phyloP scores from a whole-genome alignment of 352 stramenopile genomes.

The Globisporangium barbulae region DNA sequence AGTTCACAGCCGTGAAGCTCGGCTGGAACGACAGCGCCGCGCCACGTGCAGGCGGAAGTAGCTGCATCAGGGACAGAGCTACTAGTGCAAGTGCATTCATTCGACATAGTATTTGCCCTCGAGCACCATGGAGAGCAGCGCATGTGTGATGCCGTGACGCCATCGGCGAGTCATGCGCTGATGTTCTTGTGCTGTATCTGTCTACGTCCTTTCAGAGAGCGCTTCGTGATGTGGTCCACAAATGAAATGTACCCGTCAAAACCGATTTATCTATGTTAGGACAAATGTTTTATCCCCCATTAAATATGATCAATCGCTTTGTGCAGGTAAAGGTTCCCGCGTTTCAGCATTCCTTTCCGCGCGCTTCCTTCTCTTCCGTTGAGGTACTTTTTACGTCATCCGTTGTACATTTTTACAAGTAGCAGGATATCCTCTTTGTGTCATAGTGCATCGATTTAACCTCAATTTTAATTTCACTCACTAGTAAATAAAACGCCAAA shows the following conservation, averaged over 20 bases:
- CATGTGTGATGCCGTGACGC: neutral
- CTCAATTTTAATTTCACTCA: neutral
- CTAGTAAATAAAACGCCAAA: neutral
- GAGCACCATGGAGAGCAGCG: neutral
- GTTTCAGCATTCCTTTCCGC: conserved; percentile 12
- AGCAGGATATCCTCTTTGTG: neutral
- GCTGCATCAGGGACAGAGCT: neutral
- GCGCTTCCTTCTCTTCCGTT: conserved; percentile 8
- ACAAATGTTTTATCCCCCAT: neutral
- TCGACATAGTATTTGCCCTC: too few species aligned
- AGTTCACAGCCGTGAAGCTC: conserved; percentile 38
- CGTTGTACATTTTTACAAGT: neutral
- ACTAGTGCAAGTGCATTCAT: neutral
- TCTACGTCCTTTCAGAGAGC: conserved; percentile 8
- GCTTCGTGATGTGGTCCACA: neutral
- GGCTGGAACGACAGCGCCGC: conserved; percentile 11
- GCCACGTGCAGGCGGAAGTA: neutral
- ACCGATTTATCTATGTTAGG: neutral
- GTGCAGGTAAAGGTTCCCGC: neutral
- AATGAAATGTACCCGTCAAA: neutral
- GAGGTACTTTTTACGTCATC: neutral
- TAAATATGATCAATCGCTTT: conserved; percentile 1
- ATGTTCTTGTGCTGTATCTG: neutral
- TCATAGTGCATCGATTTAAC: neutral
- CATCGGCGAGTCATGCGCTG: neutral